Base-by-base conservation (phyloP, 768 basidiomycete genomes). In the Phanerochaete sordida region DNA sequence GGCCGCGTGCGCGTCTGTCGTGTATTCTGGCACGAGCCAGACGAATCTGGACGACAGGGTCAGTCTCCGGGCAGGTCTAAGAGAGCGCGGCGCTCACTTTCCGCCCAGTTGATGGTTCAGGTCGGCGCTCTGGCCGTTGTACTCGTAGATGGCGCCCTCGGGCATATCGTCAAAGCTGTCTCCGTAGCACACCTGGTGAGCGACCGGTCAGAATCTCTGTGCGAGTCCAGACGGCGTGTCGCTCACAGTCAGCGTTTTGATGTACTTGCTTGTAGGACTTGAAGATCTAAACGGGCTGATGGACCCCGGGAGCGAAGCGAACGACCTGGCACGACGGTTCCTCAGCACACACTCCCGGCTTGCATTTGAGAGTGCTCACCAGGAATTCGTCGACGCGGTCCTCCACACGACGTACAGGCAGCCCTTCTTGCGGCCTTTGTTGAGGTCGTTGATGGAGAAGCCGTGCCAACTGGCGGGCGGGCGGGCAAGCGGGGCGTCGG, bases 11-110 rank as follows among this genome's bases (percentile, higher is more conserved):
- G 45, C 28, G 45, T 57, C 56, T 13, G 46, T 48, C 5, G 56
- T 57, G 56, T 57, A 57, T 33, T 57, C 56, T 1, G 56, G 56
- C 1, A 33, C 45, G 30, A 57, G 56, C 56, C 56, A 57, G 13
- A 57, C 56, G 31, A 30, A 57, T 48, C 55, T 56, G 37, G 2
- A 15, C 33, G 21, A n/a, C n/a, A 6, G 3, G 1, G 43, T 56
- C 16, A 44, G n/a, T n/a, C n/a, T n/a, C n/a, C n/a, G n/a, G n/a
- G 52, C 12, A 9, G 28, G 15, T 12, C n/a, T 35, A 3, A 4
- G n/a, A 15, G 4, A 43, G 11, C 2, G 15, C 23, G 11, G 37
- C 3, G 28, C 55, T 21, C 28, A 56, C 55, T 57, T 57, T 12
- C 56, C 56, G 13, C 56, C 46, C n/a, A 57, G 24, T 11, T 47